A percentile compares a stretch with the other conserved stretches of the same genome.
These are phyloP conservation scores for Carnegiea gigantea DNA, from an alignment of 179 eudicot genomes.

Conservation along the genomic window DNA sequence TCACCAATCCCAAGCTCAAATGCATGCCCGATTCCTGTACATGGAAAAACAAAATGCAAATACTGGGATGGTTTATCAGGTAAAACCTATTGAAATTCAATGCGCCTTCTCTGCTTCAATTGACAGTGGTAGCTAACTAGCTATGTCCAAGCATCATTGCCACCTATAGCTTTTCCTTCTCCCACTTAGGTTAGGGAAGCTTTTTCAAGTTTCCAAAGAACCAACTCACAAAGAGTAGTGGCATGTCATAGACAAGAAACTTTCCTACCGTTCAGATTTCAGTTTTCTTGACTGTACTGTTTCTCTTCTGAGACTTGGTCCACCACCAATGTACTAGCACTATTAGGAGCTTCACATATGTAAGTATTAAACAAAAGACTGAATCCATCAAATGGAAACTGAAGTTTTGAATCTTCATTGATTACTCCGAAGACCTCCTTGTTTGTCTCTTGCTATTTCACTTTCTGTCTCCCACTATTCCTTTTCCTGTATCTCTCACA, in stretches of 20 bases:
- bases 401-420: no score
- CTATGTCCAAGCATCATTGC: background rate
- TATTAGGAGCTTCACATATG: no score
- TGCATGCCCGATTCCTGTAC: background rate
- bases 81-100: background rate
- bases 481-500: no score
- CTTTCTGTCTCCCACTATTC: no score
- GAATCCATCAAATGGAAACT: no score
- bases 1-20: slow-evolving; percentile 12
- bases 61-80: background rate
- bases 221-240: background rate
- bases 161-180: background rate
- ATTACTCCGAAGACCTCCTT: no score
- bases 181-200: background rate
- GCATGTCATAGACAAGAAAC: background rate
- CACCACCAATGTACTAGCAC: background rate
- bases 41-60: slow-evolving; percentile 1
- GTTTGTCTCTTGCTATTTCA: no score
- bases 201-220: background rate
- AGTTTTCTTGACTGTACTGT: background rate
- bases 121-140: background rate
- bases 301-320: background rate
- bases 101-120: background rate
- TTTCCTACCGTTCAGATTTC: background rate
- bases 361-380: no score